Evolutionary conservation across 2,329 filamentous ascomycete genomes (phyloP), one percentile per base, ranked within the genome.

Genomic region (Trichoderma atroviride): DNA sequence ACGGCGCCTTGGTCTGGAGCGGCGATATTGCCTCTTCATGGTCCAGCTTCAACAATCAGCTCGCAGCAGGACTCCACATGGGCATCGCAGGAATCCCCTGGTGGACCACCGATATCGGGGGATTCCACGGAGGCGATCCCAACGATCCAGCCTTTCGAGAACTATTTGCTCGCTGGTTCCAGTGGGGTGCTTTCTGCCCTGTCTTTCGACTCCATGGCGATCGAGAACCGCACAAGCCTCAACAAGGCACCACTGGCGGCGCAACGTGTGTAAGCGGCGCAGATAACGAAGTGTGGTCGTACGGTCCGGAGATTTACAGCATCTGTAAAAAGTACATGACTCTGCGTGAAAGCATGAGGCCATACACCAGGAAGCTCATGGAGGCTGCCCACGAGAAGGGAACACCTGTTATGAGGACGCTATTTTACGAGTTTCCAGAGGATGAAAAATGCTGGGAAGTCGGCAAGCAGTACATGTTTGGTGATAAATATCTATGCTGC

Each of bases 81-180:
- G 89, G 88, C 0, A 78, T 91, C 5, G 82, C 87, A 0, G 89
- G 89, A 0, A 82, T 91, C 11, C 84, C 88, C 0, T 91, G 88
- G 88, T 91, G 88, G 87, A 91, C 89, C 0, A 91, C 89, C 0
- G 89, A 91, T 73, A 91, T 91, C 64, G 89, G 89, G 1, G 89
- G 89, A 0, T 91, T 92, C 74, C 89, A 91, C 73, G 89, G 89
- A 5, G 89, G 89, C 0, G 82, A 89, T 70, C 87, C 88, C 0
- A 76, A 80, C 0, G 84, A 89, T 58, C 77, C 80, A 1, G 80
- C 74, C 0, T 91, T 91, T 77, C 81, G 87, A 9, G 89, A 91
- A 74, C 78, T 91, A 0, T 87, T 91, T 69, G 85, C 88, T 1
- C 80, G 89, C 2, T 91, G 89, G 89, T 91, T 91, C 76, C 89